These are phyloP conservation scores for Santalum album DNA, from an alignment of 164 flowering plant genomes.

Conservation along the genomic window DNA sequence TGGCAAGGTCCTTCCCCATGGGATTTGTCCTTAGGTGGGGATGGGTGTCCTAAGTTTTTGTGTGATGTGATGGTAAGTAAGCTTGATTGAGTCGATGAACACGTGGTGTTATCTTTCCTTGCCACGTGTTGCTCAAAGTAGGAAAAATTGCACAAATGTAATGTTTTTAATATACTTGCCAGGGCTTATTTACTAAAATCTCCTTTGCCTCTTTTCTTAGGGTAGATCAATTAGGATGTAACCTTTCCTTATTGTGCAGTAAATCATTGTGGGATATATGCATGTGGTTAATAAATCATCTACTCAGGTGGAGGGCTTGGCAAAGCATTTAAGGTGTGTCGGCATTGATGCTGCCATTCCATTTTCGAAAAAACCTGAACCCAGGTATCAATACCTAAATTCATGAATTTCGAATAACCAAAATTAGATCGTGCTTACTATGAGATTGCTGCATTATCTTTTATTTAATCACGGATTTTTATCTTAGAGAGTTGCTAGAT, in stretches of 20 bases:
- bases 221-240: too few species aligned
- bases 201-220: too few species aligned
- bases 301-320: conserved; percentile 80
- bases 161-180: too few species aligned
- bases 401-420: not conserved
- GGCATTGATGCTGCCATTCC: conserved; percentile 95
- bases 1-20: conserved; percentile 83
- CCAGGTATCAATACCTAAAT: conserved; percentile 42
- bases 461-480: not conserved
- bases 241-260: too few species aligned
- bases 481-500: conserved; percentile 57
- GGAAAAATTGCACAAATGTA: too few species aligned
- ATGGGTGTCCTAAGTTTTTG: conserved; percentile 86
- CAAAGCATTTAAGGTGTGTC: conserved; percentile 85
- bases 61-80: conserved; percentile 92
- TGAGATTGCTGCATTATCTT: not conserved
- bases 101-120: not conserved
- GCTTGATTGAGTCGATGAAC: too few species aligned
- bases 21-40: conserved; percentile 69
- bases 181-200: too few species aligned
- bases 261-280: too few species aligned
- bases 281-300: not conserved
- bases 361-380: conserved; percentile 56
- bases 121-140: not conserved
- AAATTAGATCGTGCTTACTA: not conserved